Evolutionary conservation across 768 basidiomycete genomes (phyloP), one percentile per base, ranked within the genome.

Genomic region (Xerocomellus intermedius): DNA sequence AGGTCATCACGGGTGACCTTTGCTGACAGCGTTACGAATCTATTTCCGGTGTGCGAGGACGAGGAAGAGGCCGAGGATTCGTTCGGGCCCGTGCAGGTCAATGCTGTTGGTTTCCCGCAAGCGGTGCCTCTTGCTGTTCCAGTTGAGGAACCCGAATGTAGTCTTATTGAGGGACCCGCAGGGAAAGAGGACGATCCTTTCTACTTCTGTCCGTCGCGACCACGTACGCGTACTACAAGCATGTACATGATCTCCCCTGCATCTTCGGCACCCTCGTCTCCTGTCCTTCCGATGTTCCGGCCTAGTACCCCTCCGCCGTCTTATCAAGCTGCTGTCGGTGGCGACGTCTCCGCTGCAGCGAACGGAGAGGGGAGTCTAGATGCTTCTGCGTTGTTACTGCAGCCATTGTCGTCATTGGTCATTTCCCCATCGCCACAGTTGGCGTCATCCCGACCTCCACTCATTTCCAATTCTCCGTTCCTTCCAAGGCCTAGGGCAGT

Each of bases 1-100:
- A 62, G 58, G 38, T 4, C 52, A n/a, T n/a, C 57, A 16, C 60
- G 65, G 1, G 55, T 58, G 12, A 52, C 61, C 42, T 59, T 70
- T 32, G 36, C 59, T 8, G 61, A 63, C 14, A 56, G 33, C 32
- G 37, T 38, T 38, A 54, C 69, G 12, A 64, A 59, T 28, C 39
- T 73, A 30, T 66, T 71, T 45, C 71, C 69, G 3, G 67, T 73
- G 19, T 57, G 52, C 41, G 71, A 71, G 58, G 69, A 69, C 21
- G 68, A 71, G 39, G 48, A 69, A n/a, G 68, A 71, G 42, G 45
- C 42, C 26, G 71, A 73, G 9, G 78, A 78, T 51, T 73, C 73
- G 51, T 67, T 65, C 30, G 58, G 66, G 28, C 28, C 56, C 22
- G 46, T 38, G 24, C 43, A 56, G 7, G 52, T 4, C 19, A 48